Conservation (phyloP, 495 filamentous ascomycete genomes). For the Apodospora peruviana region DNA sequence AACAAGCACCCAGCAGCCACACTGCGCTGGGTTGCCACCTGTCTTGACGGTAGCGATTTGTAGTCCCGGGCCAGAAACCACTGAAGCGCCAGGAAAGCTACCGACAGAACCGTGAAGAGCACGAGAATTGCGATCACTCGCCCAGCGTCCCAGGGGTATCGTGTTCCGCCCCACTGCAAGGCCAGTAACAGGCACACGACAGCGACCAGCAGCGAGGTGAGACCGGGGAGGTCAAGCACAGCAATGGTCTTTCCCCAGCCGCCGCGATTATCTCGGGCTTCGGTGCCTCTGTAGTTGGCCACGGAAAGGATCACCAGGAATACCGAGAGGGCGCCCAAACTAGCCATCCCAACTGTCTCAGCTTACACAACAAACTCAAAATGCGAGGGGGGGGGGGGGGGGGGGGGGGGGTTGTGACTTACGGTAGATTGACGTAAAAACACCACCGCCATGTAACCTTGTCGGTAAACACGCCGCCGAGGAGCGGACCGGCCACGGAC, state of each 20-base stretch:
- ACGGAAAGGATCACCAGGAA: slow-evolving; percentile 27
- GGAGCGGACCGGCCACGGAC: slow-evolving; percentile 50
- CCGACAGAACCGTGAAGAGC: background rate
- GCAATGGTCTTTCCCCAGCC: slow-evolving; percentile 19
- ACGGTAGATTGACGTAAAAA: slow-evolving; percentile 44
- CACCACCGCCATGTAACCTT: too few species aligned
- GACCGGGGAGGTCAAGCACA: background rate
- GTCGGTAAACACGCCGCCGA: slow-evolving; percentile 48
- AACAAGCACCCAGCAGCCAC: slow-evolving; percentile 47
- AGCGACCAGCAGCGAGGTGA: slow-evolving; percentile 37
- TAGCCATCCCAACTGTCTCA: too few species aligned
- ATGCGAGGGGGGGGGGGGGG: too few species aligned
- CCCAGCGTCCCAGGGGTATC: slow-evolving; percentile 46
- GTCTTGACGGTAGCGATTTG: slow-evolving; percentile 45
- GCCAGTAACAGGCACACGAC: slow-evolving; percentile 52
- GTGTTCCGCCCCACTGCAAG: slow-evolving; percentile 55
- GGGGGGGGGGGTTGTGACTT: too few species aligned
- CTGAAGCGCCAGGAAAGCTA: background rate
- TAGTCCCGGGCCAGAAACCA: background rate
- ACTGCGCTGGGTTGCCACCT: slow-evolving; percentile 56
- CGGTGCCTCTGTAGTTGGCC: slow-evolving; percentile 28
- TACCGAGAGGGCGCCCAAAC: slow-evolving; percentile 21
- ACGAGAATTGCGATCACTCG: slow-evolving; percentile 53
- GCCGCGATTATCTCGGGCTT: background rate
- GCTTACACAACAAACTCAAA: too few species aligned